Conservation (phyloP, 1,284 basidiomycete genomes). For the Porogramme epimiltina region DNA sequence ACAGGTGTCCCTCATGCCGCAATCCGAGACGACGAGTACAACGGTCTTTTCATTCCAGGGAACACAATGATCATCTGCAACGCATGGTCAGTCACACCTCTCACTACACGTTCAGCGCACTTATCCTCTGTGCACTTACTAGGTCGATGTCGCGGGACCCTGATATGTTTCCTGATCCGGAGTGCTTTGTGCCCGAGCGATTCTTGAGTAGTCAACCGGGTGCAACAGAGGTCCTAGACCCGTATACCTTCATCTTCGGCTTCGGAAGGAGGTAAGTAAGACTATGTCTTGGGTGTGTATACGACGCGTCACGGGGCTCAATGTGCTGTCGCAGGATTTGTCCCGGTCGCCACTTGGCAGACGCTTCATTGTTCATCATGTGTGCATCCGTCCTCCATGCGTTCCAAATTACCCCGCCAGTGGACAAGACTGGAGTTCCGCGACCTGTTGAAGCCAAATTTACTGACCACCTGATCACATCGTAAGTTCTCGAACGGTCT, state of each 20-base stretch:
- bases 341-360: constrained; percentile 19
- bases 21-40: constrained; percentile 17
- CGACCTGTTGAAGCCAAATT: background rate
- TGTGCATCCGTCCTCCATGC: constrained; percentile 5
- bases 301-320: too few relatives aligned
- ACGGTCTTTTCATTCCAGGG: constrained; percentile 24
- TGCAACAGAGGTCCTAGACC: background rate
- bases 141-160: constrained; percentile 26
- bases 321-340: constrained; percentile 12
- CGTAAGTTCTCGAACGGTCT: background rate
- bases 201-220: constrained; percentile 4
- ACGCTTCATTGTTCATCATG: constrained; percentile 3
- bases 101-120: too few relatives aligned
- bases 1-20: constrained; percentile 9
- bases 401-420: background rate
- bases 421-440: too few relatives aligned
- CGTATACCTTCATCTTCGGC: constrained; percentile 8
- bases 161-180: constrained; percentile 20
- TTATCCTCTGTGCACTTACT: too few relatives aligned
- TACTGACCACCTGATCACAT: background rate
- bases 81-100: too few relatives aligned
- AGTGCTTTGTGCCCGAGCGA: constrained; percentile 23
- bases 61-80: constrained; percentile 21
- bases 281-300: too few relatives aligned
- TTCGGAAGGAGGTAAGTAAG: constrained; percentile 12